Conservation (phyloP, 495 filamentous ascomycete species). For the Penicillium macrosclerotiorum region DNA sequence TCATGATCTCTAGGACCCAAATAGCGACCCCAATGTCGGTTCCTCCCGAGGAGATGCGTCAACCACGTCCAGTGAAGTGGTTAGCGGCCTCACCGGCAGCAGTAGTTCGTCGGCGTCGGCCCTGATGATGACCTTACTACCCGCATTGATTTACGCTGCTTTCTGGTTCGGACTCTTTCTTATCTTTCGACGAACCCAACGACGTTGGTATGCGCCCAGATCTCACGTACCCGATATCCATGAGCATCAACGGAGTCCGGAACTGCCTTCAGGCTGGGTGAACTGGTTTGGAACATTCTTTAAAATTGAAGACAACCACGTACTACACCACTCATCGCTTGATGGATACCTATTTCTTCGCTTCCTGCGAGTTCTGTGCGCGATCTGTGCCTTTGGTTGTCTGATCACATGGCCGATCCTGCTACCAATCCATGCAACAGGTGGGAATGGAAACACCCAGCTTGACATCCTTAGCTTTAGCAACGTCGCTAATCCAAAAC, state of each 20-base stretch:
- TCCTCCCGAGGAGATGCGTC: conserved; percentile 43
- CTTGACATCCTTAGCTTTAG: conserved; percentile 66
- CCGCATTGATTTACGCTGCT: conserved; percentile 62
- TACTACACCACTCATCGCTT: conserved; percentile 65
- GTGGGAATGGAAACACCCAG: conserved; percentile 55
- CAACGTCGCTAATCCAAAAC: conserved; percentile 52
- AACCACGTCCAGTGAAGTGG: conserved; percentile 33
- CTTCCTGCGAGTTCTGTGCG: conserved; percentile 68
- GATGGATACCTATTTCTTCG: conserved; percentile 84
- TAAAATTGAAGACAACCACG: conserved; percentile 56
- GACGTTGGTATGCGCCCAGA: conserved; percentile 77
- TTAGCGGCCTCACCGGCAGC: conserved; percentile 27
- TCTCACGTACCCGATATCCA: conserved; percentile 73
- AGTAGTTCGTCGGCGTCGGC: conserved; percentile 46
- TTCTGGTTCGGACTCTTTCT: conserved; percentile 72
- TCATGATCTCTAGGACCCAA: conserved; percentile 27
- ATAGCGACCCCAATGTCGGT: conserved; percentile 43
- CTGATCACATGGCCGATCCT: conserved; percentile 78
- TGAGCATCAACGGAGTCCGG: conserved; percentile 46
- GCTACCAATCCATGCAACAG: conserved; percentile 77
- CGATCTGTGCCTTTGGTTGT: conserved; percentile 70
- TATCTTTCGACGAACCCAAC: conserved; percentile 66
- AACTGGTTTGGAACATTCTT: conserved; percentile 64
- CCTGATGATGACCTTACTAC: conserved; percentile 68
- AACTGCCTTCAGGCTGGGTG: conserved; percentile 48